These are phyloP conservation scores for Naganishia liquefaciens DNA, from an alignment of 1,284 basidiomycete genomes.

Conservation along the genomic window DNA sequence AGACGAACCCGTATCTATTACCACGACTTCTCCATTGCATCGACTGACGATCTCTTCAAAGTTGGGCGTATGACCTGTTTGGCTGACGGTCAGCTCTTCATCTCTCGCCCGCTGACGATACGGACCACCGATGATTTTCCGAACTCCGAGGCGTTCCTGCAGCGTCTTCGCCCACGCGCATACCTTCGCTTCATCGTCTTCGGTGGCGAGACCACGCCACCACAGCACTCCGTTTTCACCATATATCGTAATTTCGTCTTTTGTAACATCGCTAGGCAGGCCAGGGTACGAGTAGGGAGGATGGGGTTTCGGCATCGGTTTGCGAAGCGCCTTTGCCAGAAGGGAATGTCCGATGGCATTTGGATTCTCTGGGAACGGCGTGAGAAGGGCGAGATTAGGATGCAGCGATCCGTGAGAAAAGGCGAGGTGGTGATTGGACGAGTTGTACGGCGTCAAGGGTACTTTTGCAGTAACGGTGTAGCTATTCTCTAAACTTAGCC, in stretches of 20 bases:
- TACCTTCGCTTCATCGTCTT: slow-evolving; percentile 59
- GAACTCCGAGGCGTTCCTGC: slow-evolving; percentile 69
- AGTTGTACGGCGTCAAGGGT: slow-evolving; percentile 70
- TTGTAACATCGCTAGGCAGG: slow-evolving; percentile 66
- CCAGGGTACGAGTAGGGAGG: slow-evolving; percentile 77
- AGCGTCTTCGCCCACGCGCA: slow-evolving; percentile 72
- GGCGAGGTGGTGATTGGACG: slow-evolving; percentile 64
- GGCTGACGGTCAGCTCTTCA: slow-evolving; percentile 39
- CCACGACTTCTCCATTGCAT: slow-evolving; percentile 81
- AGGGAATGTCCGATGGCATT: slow-evolving; percentile 70
- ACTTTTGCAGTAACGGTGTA: slow-evolving; percentile 81
- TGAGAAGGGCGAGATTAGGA: slow-evolving; percentile 68
- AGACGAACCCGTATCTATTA: slow-evolving; percentile 69
- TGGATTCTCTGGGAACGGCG: slow-evolving; percentile 76
- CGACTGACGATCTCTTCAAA: slow-evolving; percentile 78
- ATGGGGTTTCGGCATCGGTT: slow-evolving; percentile 68
- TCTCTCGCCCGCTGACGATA: not conserved
- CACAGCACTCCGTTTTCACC: slow-evolving; percentile 76
- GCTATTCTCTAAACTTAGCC: slow-evolving; percentile 34
- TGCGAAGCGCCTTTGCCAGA: slow-evolving; percentile 61
- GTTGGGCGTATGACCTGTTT: slow-evolving; percentile 81
- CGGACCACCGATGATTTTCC: slow-evolving; percentile 73
- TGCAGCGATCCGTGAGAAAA: slow-evolving; percentile 87
- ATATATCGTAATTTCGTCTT: slow-evolving; percentile 71
- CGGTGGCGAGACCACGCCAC: slow-evolving; percentile 77